Base-by-base conservation (phyloP, 768 basidiomycete genomes). In the Hericium erinaceus region DNA sequence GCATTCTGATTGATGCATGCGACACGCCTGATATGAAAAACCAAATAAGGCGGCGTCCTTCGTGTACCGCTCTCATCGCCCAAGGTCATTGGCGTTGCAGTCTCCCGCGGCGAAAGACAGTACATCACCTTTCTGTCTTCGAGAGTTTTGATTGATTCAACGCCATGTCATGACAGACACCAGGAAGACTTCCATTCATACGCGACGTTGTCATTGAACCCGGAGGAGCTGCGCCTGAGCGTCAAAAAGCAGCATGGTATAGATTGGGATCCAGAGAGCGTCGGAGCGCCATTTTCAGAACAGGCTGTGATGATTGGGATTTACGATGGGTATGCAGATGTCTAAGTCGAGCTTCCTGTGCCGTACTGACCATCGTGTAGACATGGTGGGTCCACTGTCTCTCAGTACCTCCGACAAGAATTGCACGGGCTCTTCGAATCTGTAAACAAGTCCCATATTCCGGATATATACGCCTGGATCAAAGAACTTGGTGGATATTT, bases 331-430 rank as follows among this genome's bases (percentile, higher is more conserved):
- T 90, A 64, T 57, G 79, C 68, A 54, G 33, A 38, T n/a, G 33
- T 33, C 33, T 4, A 33, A 33, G 33, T 33, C 33, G 33, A 33
- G 33, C 33, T 33, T 48, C 33, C 52, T 8, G 50, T 57, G 28
- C 33, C 33, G 33, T 33, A 33, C 33, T 58, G 58, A 60, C 50
- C 41, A 48, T n/a, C 28, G 24, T 11, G n/a, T 58, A 93, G 91
- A 8, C 94, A 97, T 66, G 94, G 94, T 7, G 94, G 94, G 9
- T 86, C 86, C n/a, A 86, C 86, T 10, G 92, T 95, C 16, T 87
- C 93, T 2, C 83, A 90, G 59, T 94, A 84, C 69, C 76, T 94
- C 33, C 83, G 87, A 18, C 85, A 94, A 62, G 87, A 95, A 68
- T 72, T 95, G 11, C 92, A 95, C 64, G 84, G 84, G 1, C 73